phyloP scores from a whole-genome alignment of 2,329 filamentous ascomycete species.

The Fusarium xylarioides region DNA sequence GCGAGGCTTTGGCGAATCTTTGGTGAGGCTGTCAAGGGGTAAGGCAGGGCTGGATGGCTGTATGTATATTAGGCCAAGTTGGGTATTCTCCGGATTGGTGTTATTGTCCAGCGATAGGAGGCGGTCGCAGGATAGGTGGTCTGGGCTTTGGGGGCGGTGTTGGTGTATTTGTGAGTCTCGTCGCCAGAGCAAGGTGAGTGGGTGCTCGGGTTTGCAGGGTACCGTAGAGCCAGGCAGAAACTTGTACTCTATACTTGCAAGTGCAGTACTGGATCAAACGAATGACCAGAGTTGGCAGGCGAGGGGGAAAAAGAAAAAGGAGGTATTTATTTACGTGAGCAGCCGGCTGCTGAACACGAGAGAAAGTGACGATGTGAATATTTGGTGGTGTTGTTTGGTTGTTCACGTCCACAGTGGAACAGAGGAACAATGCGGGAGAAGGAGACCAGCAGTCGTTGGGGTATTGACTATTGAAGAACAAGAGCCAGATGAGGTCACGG shows the following conservation, averaged over 20 bases:
- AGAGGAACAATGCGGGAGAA: slow-evolving; percentile 41
- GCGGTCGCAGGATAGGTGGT: slow-evolving; percentile 35
- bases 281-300: slow-evolving; percentile 35
- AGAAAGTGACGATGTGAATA: slow-evolving; percentile 26
- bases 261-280: slow-evolving; percentile 36
- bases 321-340: slow-evolving; percentile 38
- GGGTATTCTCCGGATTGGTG: slow-evolving; percentile 25
- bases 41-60: slow-evolving; percentile 35
- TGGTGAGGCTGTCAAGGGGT: slow-evolving; percentile 36
- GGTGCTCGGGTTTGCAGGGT: slow-evolving; percentile 38
- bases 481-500: slow-evolving; percentile 43
- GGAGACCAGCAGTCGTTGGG: slow-evolving; percentile 34
- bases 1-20: slow-evolving; percentile 33
- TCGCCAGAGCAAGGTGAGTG: slow-evolving; percentile 40
- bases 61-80: slow-evolving; percentile 37
- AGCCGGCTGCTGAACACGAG: slow-evolving; percentile 45
- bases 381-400: slow-evolving; percentile 38
- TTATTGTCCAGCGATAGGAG: slow-evolving; percentile 29
- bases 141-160: slow-evolving; percentile 42
- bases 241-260: slow-evolving; percentile 38
- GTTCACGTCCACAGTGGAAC: slow-evolving; percentile 42
- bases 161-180: slow-evolving; percentile 33
- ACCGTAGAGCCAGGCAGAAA: slow-evolving; percentile 41
- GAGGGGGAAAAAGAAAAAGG: background rate
- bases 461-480: slow-evolving; percentile 42